Conservation (phyloP, 2,329 filamentous ascomycete genomes). For the Drechslera avenae region DNA sequence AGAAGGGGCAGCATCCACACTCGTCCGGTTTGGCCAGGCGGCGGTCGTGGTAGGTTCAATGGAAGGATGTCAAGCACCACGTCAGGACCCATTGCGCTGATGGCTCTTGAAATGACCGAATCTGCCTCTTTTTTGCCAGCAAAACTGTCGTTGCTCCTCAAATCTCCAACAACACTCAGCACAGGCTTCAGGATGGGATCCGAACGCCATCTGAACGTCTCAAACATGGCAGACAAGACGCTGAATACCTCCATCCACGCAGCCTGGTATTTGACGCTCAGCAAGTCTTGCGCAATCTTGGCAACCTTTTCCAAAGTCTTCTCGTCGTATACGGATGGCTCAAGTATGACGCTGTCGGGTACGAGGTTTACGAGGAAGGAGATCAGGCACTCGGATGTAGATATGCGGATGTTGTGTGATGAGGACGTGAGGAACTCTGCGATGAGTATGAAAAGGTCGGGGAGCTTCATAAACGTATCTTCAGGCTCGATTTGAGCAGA, state of each 20-base stretch:
- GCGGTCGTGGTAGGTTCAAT: constrained; percentile 80
- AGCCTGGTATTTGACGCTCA: constrained; percentile 89
- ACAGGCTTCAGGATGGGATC: constrained; percentile 77
- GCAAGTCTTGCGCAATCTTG: constrained; percentile 71
- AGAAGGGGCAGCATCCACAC: constrained; percentile 95
- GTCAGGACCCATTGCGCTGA: constrained; percentile 88
- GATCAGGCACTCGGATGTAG: constrained; percentile 91
- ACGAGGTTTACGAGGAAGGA: constrained; percentile 92
- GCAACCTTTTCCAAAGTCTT: constrained; percentile 84
- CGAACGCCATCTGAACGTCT: constrained; percentile 82
- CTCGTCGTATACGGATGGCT: constrained; percentile 91
- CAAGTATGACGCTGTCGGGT: constrained; percentile 78
- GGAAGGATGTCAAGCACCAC: constrained; percentile 82
- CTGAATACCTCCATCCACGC: constrained; percentile 96
- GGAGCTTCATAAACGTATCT: constrained; percentile 89
- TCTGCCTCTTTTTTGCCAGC: constrained; percentile 94
- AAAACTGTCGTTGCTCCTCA: constrained; percentile 87
- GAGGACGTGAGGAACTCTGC: constrained; percentile 81
- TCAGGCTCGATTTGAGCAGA: constrained; percentile 85
- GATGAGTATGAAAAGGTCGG: constrained; percentile 80
- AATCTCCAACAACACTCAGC: constrained; percentile 79
- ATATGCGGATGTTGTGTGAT: constrained; percentile 91
- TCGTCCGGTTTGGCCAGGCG: constrained; percentile 77
- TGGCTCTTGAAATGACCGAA: constrained; percentile 82
- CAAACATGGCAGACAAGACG: constrained; percentile 84